Base-by-base conservation (phyloP, 352 stramenopile genomes). In the Pythium angustatum region DNA sequence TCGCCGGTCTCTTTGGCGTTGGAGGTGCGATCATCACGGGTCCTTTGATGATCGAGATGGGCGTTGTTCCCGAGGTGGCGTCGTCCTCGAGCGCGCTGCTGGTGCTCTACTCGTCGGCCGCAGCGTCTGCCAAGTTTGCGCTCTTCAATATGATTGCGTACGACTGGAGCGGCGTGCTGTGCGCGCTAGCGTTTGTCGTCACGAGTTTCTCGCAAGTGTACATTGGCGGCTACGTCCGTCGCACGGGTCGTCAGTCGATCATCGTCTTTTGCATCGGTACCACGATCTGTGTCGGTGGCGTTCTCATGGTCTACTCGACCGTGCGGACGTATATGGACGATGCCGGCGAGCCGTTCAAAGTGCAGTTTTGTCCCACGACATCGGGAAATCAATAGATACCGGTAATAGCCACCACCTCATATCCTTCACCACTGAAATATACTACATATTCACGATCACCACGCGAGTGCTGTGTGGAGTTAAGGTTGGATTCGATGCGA, bases 21-120 rank as follows among this genome's bases (percentile, higher is more conserved):
- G 80, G 78, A 26, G 77, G 77, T 28, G 80, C 68, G 26, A 77
- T 86, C 64, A 76, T 90, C 58, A 79, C 76, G 11, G 78, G 81
- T 1, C 81, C 79, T 3, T 62, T 90, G 21, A 75, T 87, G 74
- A 72, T 90, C 21, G 79, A 88, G 55, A 58, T 85, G 62, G 79
- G 77, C 11, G 75, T 90, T 31, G 49, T 83, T 5, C 77, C 81
- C 0, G 72, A 85, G 45, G 81, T 88, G 10, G 75, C 72, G 5
- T 79, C 73, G 5, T 72, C 79, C 12, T 87, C 66, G 4, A 84
- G 55, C 24, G 74, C 80, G 22, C 41, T 83, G 27, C 75, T 87
- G 54, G 76, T 88, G 60, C 53, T 90, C 47, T 90, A 83, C 51
- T 80, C 76, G 8, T 75, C 78, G 3, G 69, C 70, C 0, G 75